Conservation (phyloP, 306 rosid species). For the Aeschynomene evenia region DNA sequence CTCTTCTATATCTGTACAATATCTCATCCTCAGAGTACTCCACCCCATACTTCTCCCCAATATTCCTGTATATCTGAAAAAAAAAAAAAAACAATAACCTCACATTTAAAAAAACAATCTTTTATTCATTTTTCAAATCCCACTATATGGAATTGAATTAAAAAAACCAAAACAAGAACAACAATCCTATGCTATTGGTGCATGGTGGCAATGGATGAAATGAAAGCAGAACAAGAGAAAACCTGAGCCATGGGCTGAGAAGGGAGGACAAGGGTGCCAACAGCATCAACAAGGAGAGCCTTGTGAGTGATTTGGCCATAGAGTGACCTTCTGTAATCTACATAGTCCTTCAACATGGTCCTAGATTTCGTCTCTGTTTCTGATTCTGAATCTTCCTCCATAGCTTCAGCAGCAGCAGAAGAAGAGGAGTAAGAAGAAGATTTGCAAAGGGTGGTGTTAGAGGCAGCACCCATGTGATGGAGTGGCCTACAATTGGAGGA, state of each 20-base stretch:
- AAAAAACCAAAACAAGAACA: background rate
- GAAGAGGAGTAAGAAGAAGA: conserved; percentile 29
- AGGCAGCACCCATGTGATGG: too few species aligned
- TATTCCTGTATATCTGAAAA: conserved; percentile 66
- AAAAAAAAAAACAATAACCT: conserved; percentile 1
- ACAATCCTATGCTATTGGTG: too few species aligned
- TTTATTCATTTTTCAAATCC: too few species aligned
- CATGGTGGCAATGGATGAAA: background rate
- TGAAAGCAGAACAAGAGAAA: background rate
- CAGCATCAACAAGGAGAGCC: conserved; percentile 92
- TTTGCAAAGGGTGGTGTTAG: background rate
- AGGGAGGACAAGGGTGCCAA: conserved; percentile 90
- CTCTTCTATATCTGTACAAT: conserved; percentile 80
- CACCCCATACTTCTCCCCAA: conserved; percentile 94
- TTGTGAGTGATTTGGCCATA: conserved; percentile 89
- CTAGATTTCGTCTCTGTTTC: background rate
- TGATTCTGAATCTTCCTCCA: conserved; percentile 17
- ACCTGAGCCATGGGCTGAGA: conserved; percentile 99
- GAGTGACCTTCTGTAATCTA: conserved; percentile 75
- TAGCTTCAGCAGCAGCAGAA: conserved; percentile 24
- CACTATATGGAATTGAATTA: background rate
- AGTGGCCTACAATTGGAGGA: background rate
- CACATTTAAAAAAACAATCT: background rate
- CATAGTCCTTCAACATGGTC: conserved; percentile 63
- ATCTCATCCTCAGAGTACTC: conserved; percentile 83